These are phyloP conservation scores for Pseudomassariella vexata DNA, from an alignment of 2,329 filamentous ascomycete genomes.

Conservation along the genomic window DNA sequence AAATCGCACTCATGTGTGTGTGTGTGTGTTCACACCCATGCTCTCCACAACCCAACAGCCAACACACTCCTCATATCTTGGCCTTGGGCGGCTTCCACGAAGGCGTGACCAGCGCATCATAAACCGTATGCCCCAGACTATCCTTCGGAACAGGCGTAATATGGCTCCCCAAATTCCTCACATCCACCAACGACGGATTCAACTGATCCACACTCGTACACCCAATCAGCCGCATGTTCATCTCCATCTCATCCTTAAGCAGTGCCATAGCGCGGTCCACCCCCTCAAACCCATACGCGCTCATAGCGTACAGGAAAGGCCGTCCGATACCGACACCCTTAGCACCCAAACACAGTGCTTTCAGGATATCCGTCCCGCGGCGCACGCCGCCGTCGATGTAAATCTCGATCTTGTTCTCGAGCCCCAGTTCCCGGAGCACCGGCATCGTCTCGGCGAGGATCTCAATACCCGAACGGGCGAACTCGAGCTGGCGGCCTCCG, in stretches of 20 bases:
- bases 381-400: constrained; percentile 89
- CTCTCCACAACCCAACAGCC: too few relatives aligned
- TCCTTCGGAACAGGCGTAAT: constrained; percentile 43
- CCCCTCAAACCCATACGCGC: constrained; percentile 77
- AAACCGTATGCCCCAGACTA: constrained; percentile 40
- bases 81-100: constrained; percentile 40
- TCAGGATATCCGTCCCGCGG: constrained; percentile 88
- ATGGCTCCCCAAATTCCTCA: constrained; percentile 57
- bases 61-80: constrained; percentile 42
- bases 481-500: constrained; percentile 90
- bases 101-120: constrained; percentile 48
- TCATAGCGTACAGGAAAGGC: constrained; percentile 96
- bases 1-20: too few relatives aligned
- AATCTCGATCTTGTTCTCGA: constrained; percentile 75
- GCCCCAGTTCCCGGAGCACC: constrained; percentile 65
- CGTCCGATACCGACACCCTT: constrained; percentile 89
- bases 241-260: constrained; percentile 94
- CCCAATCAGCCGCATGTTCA: constrained; percentile 96
- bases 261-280: constrained; percentile 91
- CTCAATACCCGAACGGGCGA: constrained; percentile 82
- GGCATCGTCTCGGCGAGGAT: constrained; percentile 92
- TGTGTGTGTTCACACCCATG: too few relatives aligned
- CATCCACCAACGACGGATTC: constrained; percentile 75
- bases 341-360: constrained; percentile 88
- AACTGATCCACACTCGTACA: constrained; percentile 69